phyloP scores from a whole-genome alignment of 2,329 filamentous ascomycete species.

The Teratosphaeria destructans region DNA sequence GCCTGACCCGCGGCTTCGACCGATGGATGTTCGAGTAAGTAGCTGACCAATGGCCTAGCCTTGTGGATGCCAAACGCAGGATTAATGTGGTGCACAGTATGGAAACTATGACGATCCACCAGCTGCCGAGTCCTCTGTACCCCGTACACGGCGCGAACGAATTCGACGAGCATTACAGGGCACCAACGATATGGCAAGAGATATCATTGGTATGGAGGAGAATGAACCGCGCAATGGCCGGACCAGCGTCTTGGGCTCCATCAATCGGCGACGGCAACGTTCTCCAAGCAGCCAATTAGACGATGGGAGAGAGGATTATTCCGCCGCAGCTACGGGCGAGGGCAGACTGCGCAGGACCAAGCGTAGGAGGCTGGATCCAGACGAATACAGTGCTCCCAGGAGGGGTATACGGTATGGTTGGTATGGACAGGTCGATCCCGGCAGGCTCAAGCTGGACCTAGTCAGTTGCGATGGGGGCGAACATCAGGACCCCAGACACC shows the following conservation, averaged over 20 bases:
- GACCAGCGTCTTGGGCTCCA: constrained; percentile 3
- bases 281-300: constrained; percentile 8
- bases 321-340: constrained; percentile 9
- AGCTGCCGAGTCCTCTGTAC: constrained; percentile 19
- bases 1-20: constrained; percentile 4
- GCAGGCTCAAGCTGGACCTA: constrained; percentile 74
- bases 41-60: background rate
- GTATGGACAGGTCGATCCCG: constrained; percentile 78
- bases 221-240: background rate
- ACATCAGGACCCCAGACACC: constrained; percentile 40
- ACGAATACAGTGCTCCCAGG: constrained; percentile 9
- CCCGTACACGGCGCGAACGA: constrained; percentile 21
- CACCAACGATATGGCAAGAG: constrained; percentile 22
- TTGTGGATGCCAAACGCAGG: background rate
- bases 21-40: background rate
- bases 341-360: constrained; percentile 18
- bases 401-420: constrained; percentile 64
- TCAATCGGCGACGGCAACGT: constrained; percentile 7
- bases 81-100: constrained; percentile 15
- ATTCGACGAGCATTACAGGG: constrained; percentile 26
- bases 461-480: constrained; percentile 78
- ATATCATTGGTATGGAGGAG: background rate
- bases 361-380: constrained; percentile 31
- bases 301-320: background rate
- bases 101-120: constrained; percentile 37